Base-by-base conservation (phyloP, 768 basidiomycete genomes). In the Russula olivacea region DNA sequence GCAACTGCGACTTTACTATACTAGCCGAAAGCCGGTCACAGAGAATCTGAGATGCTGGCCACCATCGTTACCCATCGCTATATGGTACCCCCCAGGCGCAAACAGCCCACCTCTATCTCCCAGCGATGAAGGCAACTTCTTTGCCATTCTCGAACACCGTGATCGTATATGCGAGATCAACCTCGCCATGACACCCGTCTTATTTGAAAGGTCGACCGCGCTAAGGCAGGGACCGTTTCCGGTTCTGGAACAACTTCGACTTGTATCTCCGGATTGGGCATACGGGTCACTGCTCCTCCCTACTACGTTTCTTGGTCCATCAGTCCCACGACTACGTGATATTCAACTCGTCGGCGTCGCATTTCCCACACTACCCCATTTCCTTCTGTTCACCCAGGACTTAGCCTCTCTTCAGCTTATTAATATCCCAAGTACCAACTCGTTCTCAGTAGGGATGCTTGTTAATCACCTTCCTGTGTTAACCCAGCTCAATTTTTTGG, bases 21-120 rank as follows among this genome's bases (percentile, higher is more conserved):
- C 60, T 21, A 17, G 49, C 21, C 40, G 19, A 25, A 38, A 38
- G 25, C 60, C 45, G 12, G 36, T 55, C 45, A 49, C 36, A 10
- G 28, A 48, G 10, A 17, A 38, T 12, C 11, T 48, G 12, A 19
- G 32, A 21, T 57, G 19, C 34, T 61, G 53, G 48, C 54, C 61
- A 11, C 28, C 54, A 6, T 49, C 54, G 10, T 49, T 61, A 14
- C 54, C 61, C 25, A 61, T 61, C 61, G 28, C 54, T n/a, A 55
- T 61, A 38, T 55, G 48, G 34, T 61, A 50, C 12, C 54, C 48
- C 10, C 34, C 47, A 11, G 17, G 25, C 19, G 5, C 17, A 7
- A 38, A 19, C 11, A 48, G 14, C 15, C 43, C 36, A 9, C n/a
- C n/a, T 6, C 15, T 17, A n/a, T 10, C 3, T 34, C 43, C 32